Base-by-base conservation (phyloP, 2,329 filamentous ascomycete species). In the Microascus cirrosus region DNA sequence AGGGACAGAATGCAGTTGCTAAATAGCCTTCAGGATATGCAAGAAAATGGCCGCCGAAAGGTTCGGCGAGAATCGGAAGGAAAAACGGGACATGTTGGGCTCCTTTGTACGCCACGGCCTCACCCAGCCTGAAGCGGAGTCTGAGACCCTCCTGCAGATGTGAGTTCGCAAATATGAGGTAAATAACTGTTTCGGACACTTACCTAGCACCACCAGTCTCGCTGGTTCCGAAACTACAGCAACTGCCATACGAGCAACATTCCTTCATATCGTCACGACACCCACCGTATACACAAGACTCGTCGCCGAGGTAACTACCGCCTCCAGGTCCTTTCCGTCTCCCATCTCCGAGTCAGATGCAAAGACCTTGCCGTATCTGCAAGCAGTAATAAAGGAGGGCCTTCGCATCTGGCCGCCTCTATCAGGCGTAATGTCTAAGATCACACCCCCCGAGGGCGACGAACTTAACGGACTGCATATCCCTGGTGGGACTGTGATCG, bases 211-310 rank as follows among this genome's bases (percentile, higher is more conserved):
- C 35, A n/a, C 55, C 53, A 74, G 74, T 48, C 69, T 81, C 5
- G 81, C 80, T 3, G 82, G 81, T 3, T 79, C 79, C 0, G 81
- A 84, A 60, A 83, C 79, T 2, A 81, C 80, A 0, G 79, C 82
- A 0, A 80, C 78, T 0, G 74, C 74, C 1, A 74, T 85, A 10
- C 75, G 81, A 1, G 70, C 75, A 42, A 80, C 75, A 1, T 61
- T 84, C 58, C 72, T 83, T 22, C 74, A 79, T 63, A 65, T 84
- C 58, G 73, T 77, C 24, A 78, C 74, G n/a, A 76, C 73, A 24
- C 76, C 77, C 0, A 69, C 69, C 1, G 73, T 80, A 0, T 73
- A 77, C 59, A 58, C 61, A 3, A 75, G 72, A 67, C 68, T 85
- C 0, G 73, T 74, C 5, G 64, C 64, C 0, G 78, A 81, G 61